Conservation (phyloP, 2,329 filamentous ascomycete genomes). For the Fusarium piperis region DNA sequence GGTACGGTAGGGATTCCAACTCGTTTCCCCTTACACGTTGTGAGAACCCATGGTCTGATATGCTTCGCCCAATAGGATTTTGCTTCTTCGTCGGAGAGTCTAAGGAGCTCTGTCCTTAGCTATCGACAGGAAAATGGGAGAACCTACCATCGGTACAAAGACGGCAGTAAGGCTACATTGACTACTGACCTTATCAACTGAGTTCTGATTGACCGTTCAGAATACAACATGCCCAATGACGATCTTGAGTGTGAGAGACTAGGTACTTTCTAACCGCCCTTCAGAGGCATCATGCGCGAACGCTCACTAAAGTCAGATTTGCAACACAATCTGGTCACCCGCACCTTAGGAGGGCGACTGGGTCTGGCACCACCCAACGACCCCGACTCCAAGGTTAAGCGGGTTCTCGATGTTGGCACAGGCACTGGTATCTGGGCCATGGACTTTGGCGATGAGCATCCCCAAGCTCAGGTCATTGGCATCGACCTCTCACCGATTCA, state of each 20-base stretch:
- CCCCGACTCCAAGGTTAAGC: slow-evolving; percentile 8
- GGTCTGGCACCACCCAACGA: slow-evolving; percentile 26
- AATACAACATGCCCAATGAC: slow-evolving; percentile 33
- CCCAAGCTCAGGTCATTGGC: slow-evolving; percentile 19
- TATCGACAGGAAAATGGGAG: slow-evolving; percentile 31
- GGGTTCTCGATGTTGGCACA: slow-evolving; percentile 32
- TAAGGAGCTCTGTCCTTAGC: slow-evolving; percentile 30
- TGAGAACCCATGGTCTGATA: neutral
- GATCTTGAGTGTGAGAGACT: slow-evolving; percentile 29
- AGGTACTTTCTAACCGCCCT: neutral
- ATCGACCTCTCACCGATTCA: slow-evolving; percentile 33
- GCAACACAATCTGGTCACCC: slow-evolving; percentile 28
- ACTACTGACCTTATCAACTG: accelerated
- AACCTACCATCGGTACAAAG: slow-evolving; percentile 34
- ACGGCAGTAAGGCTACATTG: slow-evolving; percentile 15
- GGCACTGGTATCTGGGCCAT: slow-evolving; percentile 37
- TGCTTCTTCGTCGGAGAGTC: slow-evolving; percentile 20
- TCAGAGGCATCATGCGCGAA: neutral
- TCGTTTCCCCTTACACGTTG: accelerated
- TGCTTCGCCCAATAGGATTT: neutral
- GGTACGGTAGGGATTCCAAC: neutral
- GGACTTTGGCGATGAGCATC: slow-evolving; percentile 26
- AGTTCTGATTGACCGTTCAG: neutral
- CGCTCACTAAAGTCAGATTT: slow-evolving; percentile 9
- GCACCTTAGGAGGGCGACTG: slow-evolving; percentile 25